Percentiles rank a stretch among this genome's conserved stretches.
Evolutionary conservation across 495 filamentous ascomycete genomes (phyloP).

Genomic region (Bathelium albidoporum): DNA sequence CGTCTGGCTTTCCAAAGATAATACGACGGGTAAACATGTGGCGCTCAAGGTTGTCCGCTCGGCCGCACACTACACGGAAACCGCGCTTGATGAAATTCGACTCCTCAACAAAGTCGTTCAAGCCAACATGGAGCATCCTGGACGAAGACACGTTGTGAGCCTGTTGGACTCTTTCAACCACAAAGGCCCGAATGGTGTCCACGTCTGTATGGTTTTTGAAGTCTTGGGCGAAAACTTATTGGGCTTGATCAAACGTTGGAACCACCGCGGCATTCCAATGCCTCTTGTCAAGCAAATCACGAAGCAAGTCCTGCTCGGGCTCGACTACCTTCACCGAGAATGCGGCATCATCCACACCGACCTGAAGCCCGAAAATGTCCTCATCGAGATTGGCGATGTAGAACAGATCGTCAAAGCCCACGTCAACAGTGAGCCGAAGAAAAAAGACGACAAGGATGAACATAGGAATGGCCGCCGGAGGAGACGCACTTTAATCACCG

Average conservation of each 20-base stretch:
- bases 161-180: conserved; percentile 95
- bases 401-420: conserved; percentile 93
- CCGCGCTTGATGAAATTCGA: conserved; percentile 98
- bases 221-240: conserved; percentile 92
- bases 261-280: conserved; percentile 94
- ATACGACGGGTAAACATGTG: conserved; percentile 83
- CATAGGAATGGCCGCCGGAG: conserved; percentile 88
- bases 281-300: conserved; percentile 95
- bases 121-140: conserved; percentile 75
- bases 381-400: conserved; percentile 98
- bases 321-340: conserved; percentile 94
- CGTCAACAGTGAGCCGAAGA: conserved; percentile 69
- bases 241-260: conserved; percentile 96
- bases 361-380: conserved; percentile 93
- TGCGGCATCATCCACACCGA: conserved; percentile 99
- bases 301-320: conserved; percentile 88
- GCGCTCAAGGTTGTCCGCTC: conserved; percentile 96
- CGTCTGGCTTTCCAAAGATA: conserved; percentile 93
- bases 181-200: conserved; percentile 89
- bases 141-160: conserved; percentile 88
- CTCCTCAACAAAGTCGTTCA: conserved; percentile 91
- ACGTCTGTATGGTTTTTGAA: conserved; percentile 99
- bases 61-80: conserved; percentile 96
- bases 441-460: conserved; percentile 69
- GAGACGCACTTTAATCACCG: conserved; percentile 88